Percentiles rank a stretch among this genome's conserved stretches.
phyloP scores from a whole-genome alignment of 2,329 filamentous ascomycete species.

The Scopulariopsis brevicaulis region DNA sequence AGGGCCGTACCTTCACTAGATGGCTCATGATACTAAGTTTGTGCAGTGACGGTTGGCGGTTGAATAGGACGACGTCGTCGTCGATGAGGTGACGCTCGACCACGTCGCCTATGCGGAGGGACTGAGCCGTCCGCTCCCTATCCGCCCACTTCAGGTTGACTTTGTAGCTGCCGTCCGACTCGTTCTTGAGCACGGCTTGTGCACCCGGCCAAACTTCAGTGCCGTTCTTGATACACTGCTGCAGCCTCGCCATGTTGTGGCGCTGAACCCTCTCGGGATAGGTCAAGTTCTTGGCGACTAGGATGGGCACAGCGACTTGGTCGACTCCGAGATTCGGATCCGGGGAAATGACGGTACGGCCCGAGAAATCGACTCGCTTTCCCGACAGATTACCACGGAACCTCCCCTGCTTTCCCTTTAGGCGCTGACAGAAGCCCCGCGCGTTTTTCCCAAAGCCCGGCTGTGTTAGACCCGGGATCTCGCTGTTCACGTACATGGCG shows the following conservation, averaged over 20 bases:
- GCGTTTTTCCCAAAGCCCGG: constrained; percentile 80
- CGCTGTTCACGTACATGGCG: constrained; percentile 96
- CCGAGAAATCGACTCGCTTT: constrained; percentile 97
- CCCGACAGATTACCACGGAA: constrained; percentile 95
- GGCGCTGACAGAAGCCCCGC: constrained; percentile 83
- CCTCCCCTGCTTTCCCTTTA: constrained; percentile 95
- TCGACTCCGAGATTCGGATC: constrained; percentile 92
- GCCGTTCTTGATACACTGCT: constrained; percentile 63
- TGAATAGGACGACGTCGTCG: constrained; percentile 93
- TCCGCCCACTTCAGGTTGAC: constrained; percentile 67
- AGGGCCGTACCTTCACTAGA: constrained; percentile 82
- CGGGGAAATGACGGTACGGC: constrained; percentile 92
- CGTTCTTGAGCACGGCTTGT: constrained; percentile 66
- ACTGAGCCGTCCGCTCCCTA: constrained; percentile 57
- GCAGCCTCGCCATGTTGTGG: constrained; percentile 77
- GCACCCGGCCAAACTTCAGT: constrained; percentile 76
- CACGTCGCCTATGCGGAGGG: constrained; percentile 71
- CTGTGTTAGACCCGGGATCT: constrained; percentile 85
- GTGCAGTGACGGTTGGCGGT: constrained; percentile 92
- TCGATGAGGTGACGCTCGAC: constrained; percentile 94
- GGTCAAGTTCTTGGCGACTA: constrained; percentile 93
- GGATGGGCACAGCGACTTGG: constrained; percentile 79
- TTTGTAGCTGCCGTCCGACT: constrained; percentile 53
- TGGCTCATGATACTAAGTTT: constrained; percentile 98
- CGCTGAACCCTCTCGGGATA: constrained; percentile 83